phyloP scores from a whole-genome alignment of 2,329 filamentous ascomycete species.

The Arthrinium phaeospermum region DNA sequence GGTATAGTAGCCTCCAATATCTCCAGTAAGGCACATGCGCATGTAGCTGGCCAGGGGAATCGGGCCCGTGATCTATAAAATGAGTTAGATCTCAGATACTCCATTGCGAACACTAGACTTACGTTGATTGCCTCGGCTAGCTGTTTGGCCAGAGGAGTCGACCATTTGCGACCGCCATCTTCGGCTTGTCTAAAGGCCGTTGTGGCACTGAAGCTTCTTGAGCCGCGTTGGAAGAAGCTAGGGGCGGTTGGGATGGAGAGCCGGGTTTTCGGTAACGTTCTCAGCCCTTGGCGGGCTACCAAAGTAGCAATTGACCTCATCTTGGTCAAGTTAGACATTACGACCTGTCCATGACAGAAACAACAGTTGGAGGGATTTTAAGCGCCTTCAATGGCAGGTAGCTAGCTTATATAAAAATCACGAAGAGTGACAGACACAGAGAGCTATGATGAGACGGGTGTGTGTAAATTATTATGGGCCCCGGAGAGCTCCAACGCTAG shows the following conservation, averaged over 20 bases:
- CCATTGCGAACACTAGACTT: conserved; percentile 32
- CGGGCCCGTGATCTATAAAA: conserved; percentile 73
- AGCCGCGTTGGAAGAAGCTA: conserved; percentile 24
- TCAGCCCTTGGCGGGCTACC: conserved; percentile 32
- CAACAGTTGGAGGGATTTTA: neutral
- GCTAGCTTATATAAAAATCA: neutral
- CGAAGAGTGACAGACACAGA: neutral
- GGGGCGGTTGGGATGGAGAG: conserved; percentile 23
- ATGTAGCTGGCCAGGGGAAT: conserved; percentile 93
- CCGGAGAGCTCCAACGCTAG: neutral
- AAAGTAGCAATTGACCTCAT: conserved; percentile 35
- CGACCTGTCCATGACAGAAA: conserved; percentile 1
- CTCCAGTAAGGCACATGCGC: conserved; percentile 96
- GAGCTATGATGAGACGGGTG: neutral
- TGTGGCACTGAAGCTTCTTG: conserved; percentile 36
- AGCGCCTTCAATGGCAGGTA: neutral
- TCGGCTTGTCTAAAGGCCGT: conserved; percentile 35
- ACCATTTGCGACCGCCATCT: conserved; percentile 72
- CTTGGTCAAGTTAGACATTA: conserved; percentile 10
- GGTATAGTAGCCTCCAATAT: conserved; percentile 93
- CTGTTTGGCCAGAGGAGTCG: conserved; percentile 87
- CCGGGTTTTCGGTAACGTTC: conserved; percentile 26
- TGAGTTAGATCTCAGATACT: neutral
- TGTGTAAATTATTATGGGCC: neutral
- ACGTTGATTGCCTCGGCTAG: conserved; percentile 88